These are phyloP conservation scores for Trichothecium sympodiale DNA, from an alignment of 2,329 filamentous ascomycete genomes.

Conservation along the genomic window DNA sequence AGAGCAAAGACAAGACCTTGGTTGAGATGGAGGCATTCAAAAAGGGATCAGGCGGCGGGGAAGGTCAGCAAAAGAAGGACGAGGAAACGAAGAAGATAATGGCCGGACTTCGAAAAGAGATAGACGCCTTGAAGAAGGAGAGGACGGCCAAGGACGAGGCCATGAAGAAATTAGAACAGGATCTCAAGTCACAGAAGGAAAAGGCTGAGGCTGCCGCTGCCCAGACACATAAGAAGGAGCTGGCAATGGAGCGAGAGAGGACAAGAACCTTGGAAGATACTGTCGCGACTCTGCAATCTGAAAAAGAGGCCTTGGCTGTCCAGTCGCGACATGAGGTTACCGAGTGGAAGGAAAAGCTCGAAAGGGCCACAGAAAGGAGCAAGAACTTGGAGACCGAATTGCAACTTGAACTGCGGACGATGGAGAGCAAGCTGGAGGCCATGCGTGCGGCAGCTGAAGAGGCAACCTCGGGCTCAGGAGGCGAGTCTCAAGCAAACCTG, in stretches of 20 bases:
- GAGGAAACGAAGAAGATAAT: conserved; percentile 41
- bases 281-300: conserved; percentile 57
- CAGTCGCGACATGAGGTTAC: conserved; percentile 58
- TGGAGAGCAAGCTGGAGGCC: conserved; percentile 84
- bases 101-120: conserved; percentile 31
- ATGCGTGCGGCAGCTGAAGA: conserved; percentile 82
- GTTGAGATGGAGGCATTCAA: conserved; percentile 36
- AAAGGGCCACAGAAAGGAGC: conserved; percentile 60
- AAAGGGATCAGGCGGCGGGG: conserved; percentile 34
- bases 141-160: conserved; percentile 49
- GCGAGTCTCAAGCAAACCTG: conserved; percentile 80
- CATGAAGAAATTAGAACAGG: conserved; percentile 57
- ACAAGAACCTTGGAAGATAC: conserved; percentile 44
- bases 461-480: conserved; percentile 67
- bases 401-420: conserved; percentile 61
- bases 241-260: conserved; percentile 54
- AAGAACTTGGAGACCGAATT: conserved; percentile 64
- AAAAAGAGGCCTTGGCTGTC: conserved; percentile 65
- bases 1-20: conserved; percentile 46
- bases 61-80: conserved; percentile 44
- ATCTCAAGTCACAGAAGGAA: conserved; percentile 56
- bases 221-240: conserved; percentile 53
- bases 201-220: conserved; percentile 54
- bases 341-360: conserved; percentile 62
- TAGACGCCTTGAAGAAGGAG: conserved; percentile 33